A percentile compares a stretch with the other conserved stretches of the same genome.
phyloP scores from a whole-genome alignment of 2,329 filamentous ascomycete species.

The Cordyceps fumosorosea region DNA sequence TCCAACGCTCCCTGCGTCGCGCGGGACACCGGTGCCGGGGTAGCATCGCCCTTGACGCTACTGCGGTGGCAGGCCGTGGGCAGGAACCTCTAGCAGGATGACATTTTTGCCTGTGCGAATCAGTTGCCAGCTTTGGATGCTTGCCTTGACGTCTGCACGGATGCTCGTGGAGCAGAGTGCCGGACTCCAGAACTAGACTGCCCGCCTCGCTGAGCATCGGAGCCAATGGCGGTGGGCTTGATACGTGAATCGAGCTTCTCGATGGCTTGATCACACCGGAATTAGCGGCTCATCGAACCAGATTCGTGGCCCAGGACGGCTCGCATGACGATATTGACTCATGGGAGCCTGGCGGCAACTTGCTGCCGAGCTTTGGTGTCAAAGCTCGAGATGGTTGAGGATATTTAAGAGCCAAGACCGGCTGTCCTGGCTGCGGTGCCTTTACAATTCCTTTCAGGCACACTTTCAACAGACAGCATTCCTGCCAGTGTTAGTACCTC shows the following conservation, averaged over 20 bases:
- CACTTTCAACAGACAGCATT: background rate
- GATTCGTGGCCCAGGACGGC: background rate
- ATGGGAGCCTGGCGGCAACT: background rate
- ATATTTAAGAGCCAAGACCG: background rate
- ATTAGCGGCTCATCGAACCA: background rate
- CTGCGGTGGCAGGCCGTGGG: background rate
- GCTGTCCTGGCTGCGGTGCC: background rate
- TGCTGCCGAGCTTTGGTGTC: slow-evolving; percentile 1
- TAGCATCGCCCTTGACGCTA: slow-evolving; percentile 1
- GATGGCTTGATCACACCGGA: background rate
- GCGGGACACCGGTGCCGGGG: slow-evolving; percentile 3
- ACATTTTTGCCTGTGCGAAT: background rate
- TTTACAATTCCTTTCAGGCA: background rate
- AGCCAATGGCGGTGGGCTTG: background rate
- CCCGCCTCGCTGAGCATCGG: background rate
- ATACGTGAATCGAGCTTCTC: background rate
- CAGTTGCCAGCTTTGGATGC: background rate
- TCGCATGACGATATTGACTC: slow-evolving; percentile 8
- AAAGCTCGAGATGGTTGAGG: background rate
- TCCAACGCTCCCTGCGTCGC: background rate
- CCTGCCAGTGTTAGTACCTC: background rate
- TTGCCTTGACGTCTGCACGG: background rate
- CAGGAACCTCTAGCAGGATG: background rate
- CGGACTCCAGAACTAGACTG: slow-evolving; percentile 7
- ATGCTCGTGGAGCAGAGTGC: background rate